Conservation (phyloP, 2,329 filamentous ascomycete genomes). For the Sclerotinia spermophila region DNA sequence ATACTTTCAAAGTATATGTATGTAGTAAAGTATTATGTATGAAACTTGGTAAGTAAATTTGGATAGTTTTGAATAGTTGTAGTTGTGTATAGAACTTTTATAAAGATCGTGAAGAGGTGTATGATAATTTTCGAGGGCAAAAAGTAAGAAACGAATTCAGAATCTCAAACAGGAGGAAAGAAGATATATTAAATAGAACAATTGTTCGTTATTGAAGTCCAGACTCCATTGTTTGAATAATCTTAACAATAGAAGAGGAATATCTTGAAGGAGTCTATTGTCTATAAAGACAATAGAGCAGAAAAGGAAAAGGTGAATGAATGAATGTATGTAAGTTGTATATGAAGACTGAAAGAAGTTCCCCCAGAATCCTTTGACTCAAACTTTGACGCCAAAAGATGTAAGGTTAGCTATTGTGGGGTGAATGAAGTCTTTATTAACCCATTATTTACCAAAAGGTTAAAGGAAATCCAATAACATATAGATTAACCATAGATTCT, state of each 20-base stretch:
- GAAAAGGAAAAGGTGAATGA: constrained; percentile 12
- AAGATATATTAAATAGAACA: constrained; percentile 15
- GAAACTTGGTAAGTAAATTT: constrained; percentile 29
- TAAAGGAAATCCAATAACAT: constrained; percentile 17
- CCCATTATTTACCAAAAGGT: constrained; percentile 10
- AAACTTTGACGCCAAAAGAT: constrained; percentile 11
- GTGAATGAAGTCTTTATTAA: constrained; percentile 25
- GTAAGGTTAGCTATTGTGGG: constrained; percentile 20
- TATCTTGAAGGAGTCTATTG: constrained; percentile 8
- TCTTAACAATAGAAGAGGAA: constrained; percentile 27
- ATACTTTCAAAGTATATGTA: constrained; percentile 23
- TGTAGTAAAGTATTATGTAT: constrained; percentile 6
- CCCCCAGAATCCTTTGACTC: constrained; percentile 4
- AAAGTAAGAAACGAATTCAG: background rate
- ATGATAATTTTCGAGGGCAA: constrained; percentile 17
- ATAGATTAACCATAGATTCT: background rate
- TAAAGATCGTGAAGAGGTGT: constrained; percentile 19
- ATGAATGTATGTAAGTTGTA: too few relatives aligned
- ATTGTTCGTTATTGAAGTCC: constrained; percentile 24
- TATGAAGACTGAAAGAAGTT: constrained; percentile 20
- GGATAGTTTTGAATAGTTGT: constrained; percentile 17
- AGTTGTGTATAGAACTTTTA: constrained; percentile 15
- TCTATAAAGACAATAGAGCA: background rate
- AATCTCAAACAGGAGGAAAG: background rate
- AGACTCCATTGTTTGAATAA: constrained; percentile 26